Evolutionary conservation across 2,329 filamentous ascomycete genomes (phyloP).

Genomic region (Alternaria sp.): DNA sequence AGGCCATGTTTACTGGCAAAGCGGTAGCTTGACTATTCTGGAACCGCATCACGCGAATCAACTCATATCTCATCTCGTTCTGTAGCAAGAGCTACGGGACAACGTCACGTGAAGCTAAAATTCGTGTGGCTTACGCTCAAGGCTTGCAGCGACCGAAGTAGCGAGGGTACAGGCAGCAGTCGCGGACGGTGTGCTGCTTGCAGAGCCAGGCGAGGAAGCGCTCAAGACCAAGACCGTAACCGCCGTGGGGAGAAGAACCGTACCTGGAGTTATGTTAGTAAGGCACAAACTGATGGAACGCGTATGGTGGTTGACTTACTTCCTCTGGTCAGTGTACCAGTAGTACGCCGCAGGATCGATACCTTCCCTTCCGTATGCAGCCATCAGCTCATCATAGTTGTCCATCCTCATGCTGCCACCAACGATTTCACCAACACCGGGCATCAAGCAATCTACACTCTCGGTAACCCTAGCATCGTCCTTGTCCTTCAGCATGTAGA

Average conservation of each 20-base stretch:
- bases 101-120: neutral
- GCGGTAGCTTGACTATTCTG: neutral
- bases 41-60: neutral
- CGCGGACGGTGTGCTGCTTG: conserved; percentile 71
- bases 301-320: conserved; percentile 66
- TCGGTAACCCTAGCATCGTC: conserved; percentile 86
- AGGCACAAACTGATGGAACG: neutral
- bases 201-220: conserved; percentile 76
- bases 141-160: conserved; percentile 85
- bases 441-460: conserved; percentile 88
- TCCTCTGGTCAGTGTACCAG: conserved; percentile 98
- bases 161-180: conserved; percentile 79
- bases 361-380: conserved; percentile 84
- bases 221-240: conserved; percentile 92
- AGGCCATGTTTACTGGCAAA: neutral
- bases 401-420: conserved; percentile 97
- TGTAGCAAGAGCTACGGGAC: conserved; percentile 18
- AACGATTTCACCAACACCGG: conserved; percentile 95
- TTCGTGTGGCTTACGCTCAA: conserved; percentile 51
- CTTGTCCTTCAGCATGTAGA: conserved; percentile 95
- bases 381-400: conserved; percentile 83
- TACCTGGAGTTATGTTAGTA: conserved; percentile 66
- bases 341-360: conserved; percentile 89
- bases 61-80: conserved; percentile 11
- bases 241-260: conserved; percentile 89